Percentiles rank a stretch among this genome's conserved stretches.
Conservation (phyloP, 192 early-diverging fungal species). For the Linnemannia schmuckeri region DNA sequence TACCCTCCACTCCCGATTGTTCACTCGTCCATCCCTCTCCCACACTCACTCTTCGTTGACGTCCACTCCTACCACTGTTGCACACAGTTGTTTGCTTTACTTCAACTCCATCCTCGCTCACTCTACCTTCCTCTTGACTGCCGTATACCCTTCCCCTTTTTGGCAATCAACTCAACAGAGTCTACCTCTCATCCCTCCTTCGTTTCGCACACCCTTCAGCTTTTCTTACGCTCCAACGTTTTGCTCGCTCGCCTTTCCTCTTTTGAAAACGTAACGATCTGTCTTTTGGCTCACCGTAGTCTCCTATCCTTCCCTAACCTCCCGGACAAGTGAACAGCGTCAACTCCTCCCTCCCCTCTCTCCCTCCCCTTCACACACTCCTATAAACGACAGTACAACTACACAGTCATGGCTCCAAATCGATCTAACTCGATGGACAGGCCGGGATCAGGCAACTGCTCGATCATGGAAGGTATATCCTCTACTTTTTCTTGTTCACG, state of each 20-base stretch:
- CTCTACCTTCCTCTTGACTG: no score
- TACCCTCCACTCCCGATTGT: neutral
- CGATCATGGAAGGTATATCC: constrained; percentile 42
- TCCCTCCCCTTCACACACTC: constrained; percentile 11
- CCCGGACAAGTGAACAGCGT: neutral
- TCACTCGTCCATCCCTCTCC: neutral
- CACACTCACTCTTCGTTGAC: neutral
- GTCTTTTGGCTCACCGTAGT: neutral
- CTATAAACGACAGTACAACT: neutral
- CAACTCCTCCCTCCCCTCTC: constrained; percentile 14
- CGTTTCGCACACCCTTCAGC: no score
- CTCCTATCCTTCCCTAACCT: neutral
- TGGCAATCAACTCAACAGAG: neutral
- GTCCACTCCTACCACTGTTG: neutral
- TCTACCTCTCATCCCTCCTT: neutral
- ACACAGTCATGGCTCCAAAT: neutral
- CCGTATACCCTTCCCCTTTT: neutral
- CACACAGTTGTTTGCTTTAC: neutral
- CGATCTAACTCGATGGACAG: constrained; percentile 30
- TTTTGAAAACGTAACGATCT: neutral
- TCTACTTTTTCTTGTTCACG: no score
- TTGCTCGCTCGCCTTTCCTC: neutral
- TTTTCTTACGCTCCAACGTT: neutral
- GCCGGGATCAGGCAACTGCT: constrained; percentile 53
- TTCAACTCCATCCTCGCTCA: neutral